These are phyloP conservation scores for Aspergillus pseudotamarii DNA, from an alignment of 2,329 filamentous ascomycete species.

Conservation along the genomic window DNA sequence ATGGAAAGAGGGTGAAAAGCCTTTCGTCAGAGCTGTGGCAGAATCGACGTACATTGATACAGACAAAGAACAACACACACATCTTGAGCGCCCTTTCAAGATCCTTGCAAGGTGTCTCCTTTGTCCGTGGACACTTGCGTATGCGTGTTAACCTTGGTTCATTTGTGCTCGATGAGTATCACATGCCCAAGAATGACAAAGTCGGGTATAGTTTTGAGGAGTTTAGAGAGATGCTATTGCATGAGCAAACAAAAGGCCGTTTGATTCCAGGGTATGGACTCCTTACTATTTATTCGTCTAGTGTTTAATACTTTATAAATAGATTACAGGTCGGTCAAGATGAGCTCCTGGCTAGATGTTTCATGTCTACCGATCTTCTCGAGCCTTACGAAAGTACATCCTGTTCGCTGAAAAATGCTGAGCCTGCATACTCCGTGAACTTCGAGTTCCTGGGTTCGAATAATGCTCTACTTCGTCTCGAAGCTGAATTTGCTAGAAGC, in stretches of 20 bases:
- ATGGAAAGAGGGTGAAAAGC: constrained; percentile 20
- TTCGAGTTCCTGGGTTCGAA: constrained; percentile 42
- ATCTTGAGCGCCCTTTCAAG: constrained; percentile 33
- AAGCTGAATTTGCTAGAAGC: constrained; percentile 38
- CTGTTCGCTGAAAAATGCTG: constrained; percentile 25
- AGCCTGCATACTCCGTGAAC: constrained; percentile 41
- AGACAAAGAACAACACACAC: constrained; percentile 33
- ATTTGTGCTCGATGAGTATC: constrained; percentile 43
- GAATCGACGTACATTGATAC: constrained; percentile 23
- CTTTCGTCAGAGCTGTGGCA: constrained; percentile 26
- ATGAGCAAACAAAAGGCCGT: constrained; percentile 39
- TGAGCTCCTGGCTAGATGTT: constrained; percentile 34
- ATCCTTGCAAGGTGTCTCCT: constrained; percentile 35
- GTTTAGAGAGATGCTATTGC: constrained; percentile 44
- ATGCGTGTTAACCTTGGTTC: constrained; percentile 48
- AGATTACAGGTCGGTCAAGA: constrained; percentile 30
- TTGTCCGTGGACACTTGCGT: constrained; percentile 39
- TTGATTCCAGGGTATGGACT: constrained; percentile 41
- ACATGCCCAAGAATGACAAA: constrained; percentile 28
- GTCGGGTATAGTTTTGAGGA: constrained; percentile 39
- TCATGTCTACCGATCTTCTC: constrained; percentile 31
- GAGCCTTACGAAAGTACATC: constrained; percentile 27
- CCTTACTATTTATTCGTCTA: neutral
- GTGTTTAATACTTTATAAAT: constrained; percentile 10
- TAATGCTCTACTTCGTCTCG: constrained; percentile 39